A percentile compares a stretch with the other conserved stretches of the same genome.
Evolutionary conservation across 2,329 filamentous ascomycete species (phyloP).

Genomic region (Ophiocordyceps sinensis): DNA sequence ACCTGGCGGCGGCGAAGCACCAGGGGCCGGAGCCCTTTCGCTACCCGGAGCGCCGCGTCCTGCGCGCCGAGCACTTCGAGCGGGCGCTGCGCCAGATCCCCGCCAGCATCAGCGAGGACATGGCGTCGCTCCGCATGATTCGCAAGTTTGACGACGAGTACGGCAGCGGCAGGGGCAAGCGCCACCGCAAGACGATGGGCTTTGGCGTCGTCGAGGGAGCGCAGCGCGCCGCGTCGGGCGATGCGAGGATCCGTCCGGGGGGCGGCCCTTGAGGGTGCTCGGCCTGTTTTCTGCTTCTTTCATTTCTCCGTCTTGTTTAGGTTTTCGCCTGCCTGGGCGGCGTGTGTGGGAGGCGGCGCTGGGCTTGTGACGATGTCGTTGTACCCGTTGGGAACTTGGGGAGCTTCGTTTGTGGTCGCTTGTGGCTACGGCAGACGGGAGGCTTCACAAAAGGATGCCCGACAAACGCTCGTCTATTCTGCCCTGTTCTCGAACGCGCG

Average conservation of each 20-base stretch:
- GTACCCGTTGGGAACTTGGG: no score
- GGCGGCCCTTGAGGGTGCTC: not conserved
- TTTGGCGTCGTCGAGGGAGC: conserved; percentile 35
- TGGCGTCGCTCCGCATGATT: conserved; percentile 73
- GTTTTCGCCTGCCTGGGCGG: no score
- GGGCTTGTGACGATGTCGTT: no score
- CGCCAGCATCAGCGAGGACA: conserved; percentile 87
- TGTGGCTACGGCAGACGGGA: no score
- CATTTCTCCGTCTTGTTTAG: no score
- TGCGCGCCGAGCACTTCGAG: conserved; percentile 63
- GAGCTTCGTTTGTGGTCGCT: no score
- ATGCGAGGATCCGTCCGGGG: conserved; percentile 25
- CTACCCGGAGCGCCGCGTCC: conserved; percentile 43
- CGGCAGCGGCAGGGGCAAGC: conserved; percentile 61
- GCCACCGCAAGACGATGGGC: conserved; percentile 40
- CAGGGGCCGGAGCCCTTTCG: conserved; percentile 29
- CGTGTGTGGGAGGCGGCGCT: no score
- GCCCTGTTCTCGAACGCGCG: no score
- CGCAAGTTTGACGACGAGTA: conserved; percentile 94
- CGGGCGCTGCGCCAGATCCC: conserved; percentile 78
- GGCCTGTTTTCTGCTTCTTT: no score
- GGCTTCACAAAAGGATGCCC: no score
- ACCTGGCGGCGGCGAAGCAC: conserved; percentile 21
- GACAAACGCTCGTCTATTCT: no score
- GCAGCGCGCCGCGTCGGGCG: conserved; percentile 22